Conservation (phyloP, 306 rosid genomes). For the Cucumis cinereus region DNA sequence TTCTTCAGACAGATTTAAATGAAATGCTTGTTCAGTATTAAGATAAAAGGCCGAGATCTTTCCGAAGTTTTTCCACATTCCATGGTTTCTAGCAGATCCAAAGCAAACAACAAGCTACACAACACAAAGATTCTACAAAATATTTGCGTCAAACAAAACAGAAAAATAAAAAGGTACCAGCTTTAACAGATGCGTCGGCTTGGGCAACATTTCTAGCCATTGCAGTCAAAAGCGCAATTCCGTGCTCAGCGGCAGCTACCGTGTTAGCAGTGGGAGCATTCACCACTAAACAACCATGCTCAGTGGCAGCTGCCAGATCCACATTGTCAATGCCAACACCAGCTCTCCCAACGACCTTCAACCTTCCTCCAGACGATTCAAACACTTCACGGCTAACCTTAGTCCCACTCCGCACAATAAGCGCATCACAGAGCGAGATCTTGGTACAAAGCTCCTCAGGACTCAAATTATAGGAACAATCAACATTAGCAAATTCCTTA, state of each 20-base stretch:
- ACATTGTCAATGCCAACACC: constrained; percentile 98
- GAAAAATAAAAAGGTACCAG: constrained; percentile 36
- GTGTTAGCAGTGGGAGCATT: constrained; percentile 98
- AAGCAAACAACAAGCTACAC: neutral
- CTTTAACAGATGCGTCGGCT: constrained; percentile 88
- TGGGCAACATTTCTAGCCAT: constrained; percentile 98
- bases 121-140: constrained; percentile 9
- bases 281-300: constrained; percentile 86
- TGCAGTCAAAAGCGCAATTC: constrained; percentile 79
- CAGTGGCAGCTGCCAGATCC: constrained; percentile 99
- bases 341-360: constrained; percentile 93
- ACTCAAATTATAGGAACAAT: constrained; percentile 69
- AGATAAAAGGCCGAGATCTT: neutral
- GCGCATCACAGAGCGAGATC: constrained; percentile 97
- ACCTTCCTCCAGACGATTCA: constrained; percentile 79
- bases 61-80: neutral
- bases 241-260: constrained; percentile 93
- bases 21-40: neutral
- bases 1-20: neutral
- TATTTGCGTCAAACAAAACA: neutral
- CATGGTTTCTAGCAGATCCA: neutral
- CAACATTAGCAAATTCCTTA: constrained; percentile 77
- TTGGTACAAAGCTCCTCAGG: constrained; percentile 90
- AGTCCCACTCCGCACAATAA: constrained; percentile 90
- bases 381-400: constrained; percentile 88